Evolutionary conservation across 139 green algal species (phyloP), one percentile per base, ranked within the genome.

Genomic region (Volvox reticuliferus): DNA sequence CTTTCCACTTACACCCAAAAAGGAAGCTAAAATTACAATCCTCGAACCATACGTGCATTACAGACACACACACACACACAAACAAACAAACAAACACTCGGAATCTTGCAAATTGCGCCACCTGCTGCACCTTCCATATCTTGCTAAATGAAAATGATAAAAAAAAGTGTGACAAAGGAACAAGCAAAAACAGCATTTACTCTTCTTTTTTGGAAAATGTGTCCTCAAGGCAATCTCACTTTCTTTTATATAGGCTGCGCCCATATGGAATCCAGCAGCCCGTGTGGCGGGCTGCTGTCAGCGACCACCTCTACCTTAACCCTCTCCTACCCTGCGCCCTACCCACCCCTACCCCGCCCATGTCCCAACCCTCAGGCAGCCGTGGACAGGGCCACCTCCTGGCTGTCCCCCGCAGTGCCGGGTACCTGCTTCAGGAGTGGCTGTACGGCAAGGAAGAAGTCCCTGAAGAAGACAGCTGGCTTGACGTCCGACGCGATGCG

Each of bases 401-500:
- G 28, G 28, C 73, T 79, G 73, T 79, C 73, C 28, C 21, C 35
- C 77, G 9, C 62, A 26, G 9, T 19, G 5, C 63, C 63, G 63
- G 24, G 61, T 73, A 88, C 82, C 82, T 88, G 82, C 68, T 81
- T 68, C 67, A 89, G 84, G 19, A 89, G 84, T 30, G 84, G 84
- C 36, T 68, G 37, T 20, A 89, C 68, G 13, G 84, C 84, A 19
- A 61, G 3, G 83, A 50, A 89, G 37, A 89, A 89, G 84, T 89
- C 84, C 18, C 30, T 1, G 68, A 89, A 89, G 84, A 89, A 89
- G 36, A 24, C 68, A 17, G 84, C 84, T 33, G 84, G 84, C 28
- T 44, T 44, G 37, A n/a, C n/a, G n/a, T 69, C 68, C 35, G 68
- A 81, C 36, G 65, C 84, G 26, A 89, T 71, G 36, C 37, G 84